These are phyloP conservation scores for Nakazawaea ambrosiae DNA, from an alignment of 805 yeast species.

Conservation along the genomic window DNA sequence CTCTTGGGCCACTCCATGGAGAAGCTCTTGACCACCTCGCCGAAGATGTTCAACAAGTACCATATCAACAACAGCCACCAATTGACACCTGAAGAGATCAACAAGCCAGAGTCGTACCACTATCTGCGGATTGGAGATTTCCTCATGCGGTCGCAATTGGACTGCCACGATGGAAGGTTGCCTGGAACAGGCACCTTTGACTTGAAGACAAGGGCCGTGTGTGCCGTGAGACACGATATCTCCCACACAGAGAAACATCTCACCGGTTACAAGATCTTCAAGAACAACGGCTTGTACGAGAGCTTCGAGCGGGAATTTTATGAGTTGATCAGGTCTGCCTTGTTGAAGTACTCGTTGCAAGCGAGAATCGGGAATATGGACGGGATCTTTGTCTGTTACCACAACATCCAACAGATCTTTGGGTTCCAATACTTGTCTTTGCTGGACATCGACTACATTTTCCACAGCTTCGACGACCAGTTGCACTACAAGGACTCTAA, in stretches of 20 bases:
- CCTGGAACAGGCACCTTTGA: constrained; percentile 94
- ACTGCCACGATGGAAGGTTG: constrained; percentile 65
- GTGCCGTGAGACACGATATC: constrained; percentile 76
- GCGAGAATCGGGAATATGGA: constrained; percentile 97
- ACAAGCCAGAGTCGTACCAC: constrained; percentile 42
- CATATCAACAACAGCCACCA: constrained; percentile 4
- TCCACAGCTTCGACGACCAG: constrained; percentile 40
- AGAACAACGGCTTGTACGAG: constrained; percentile 58
- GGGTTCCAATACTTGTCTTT: constrained; percentile 89
- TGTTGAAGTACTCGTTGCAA: constrained; percentile 82
- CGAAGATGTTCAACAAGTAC: constrained; percentile 39
- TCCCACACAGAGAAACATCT: constrained; percentile 44
- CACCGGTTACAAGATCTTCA: constrained; percentile 61
- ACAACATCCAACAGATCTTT: constrained; percentile 70
- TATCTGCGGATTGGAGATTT: constrained; percentile 65
- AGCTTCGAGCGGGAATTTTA: constrained; percentile 76
- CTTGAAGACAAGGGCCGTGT: constrained; percentile 84
- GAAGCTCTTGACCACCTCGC: constrained; percentile 57
- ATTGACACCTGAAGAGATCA: constrained; percentile 12
- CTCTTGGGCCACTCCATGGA: constrained; percentile 78
- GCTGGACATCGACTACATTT: constrained; percentile 56
- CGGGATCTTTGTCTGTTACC: constrained; percentile 90
- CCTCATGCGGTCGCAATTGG: constrained; percentile 84
- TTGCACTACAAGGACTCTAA: constrained; percentile 10
- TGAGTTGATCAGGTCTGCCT: constrained; percentile 69